Base-by-base conservation (phyloP, 345 rosid genomes). In the Pugionium cornutum region DNA sequence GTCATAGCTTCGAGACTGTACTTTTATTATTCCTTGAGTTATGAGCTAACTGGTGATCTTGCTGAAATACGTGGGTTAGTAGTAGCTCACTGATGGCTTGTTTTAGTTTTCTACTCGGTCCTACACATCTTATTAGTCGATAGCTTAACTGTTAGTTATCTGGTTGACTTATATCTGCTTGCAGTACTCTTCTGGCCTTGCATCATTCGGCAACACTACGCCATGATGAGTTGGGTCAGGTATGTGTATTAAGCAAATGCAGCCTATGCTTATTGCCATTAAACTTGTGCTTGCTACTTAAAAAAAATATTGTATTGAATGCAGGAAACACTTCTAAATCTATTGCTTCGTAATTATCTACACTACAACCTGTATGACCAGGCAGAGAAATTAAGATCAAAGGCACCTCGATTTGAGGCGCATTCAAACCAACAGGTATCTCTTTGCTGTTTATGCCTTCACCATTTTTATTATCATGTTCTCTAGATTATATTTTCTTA, bases 161-260 rank as follows among this genome's bases (percentile, higher is more conserved):
- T 59, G 39, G 40, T 53, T 53, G 32, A 9, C 3, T 65, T 48
- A 11, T 10, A 10, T 63, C 29, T 68, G 31, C 41, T 49, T 70
- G 42, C 81, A 89, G 95, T 48, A 79, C 80, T 55, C 92, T 91
- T 56, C 90, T 91, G 68, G 83, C 87, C 25, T 80, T 89, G 70
- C 96, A 87, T 70, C 87, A 85, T n/a, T 80, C 85, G 42, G 90
- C 96, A 6, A 91, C 96, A 26, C 53, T 89, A 68, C 95, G 87
- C 55, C 98, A 84, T 80, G 96, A 87, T 79, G 92, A 91, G 74
- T 80, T 89, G 65, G 91, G 96, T 27, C 96, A 87, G 90, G 98
- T 91, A 69, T 5, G 54, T 75, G 5, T 8, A 4, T 68, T 64
- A 41, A 35, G n/a, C 25, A 30, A 6, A 45, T 36, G 6, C 44